These are phyloP conservation scores for Phallus indusiatus DNA, from an alignment of 768 basidiomycete genomes.

Conservation along the genomic window DNA sequence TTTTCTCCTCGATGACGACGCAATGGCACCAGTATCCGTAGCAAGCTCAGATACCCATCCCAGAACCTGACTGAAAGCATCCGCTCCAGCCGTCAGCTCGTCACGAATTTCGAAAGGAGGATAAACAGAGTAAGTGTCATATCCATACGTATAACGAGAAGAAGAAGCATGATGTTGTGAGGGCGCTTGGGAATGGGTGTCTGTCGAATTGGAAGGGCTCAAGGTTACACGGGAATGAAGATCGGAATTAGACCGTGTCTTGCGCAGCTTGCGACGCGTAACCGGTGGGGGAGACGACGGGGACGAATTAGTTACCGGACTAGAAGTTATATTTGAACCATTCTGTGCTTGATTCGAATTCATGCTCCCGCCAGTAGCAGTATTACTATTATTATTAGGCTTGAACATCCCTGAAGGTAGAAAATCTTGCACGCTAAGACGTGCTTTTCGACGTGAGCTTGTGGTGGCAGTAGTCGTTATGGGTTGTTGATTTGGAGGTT, in stretches of 20 bases:
- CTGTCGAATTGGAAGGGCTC: not conserved
- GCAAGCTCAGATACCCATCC: conserved; percentile 5
- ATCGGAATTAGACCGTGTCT: conserved; percentile 70
- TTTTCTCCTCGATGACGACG: not conserved
- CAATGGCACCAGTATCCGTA: not conserved
- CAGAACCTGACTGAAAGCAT: conserved; percentile 4
- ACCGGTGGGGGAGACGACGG: conserved; percentile 24
- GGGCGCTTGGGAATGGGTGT: not conserved
- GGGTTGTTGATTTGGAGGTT: conserved; percentile 25
- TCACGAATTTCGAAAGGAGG: conserved; percentile 1
- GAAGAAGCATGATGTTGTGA: not conserved
- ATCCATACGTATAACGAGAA: not conserved
- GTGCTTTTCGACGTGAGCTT: conserved; percentile 20
- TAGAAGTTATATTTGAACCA: not conserved
- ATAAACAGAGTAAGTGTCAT: not conserved
- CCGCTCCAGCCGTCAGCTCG: conserved; percentile 6
- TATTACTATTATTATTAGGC: conserved; percentile 18
- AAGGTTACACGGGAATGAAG: conserved; percentile 16
- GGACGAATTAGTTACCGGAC: conserved; percentile 13
- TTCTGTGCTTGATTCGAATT: conserved; percentile 10
- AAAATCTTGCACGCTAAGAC: conserved; percentile 60
- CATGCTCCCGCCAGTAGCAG: not conserved
- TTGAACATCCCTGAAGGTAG: conserved; percentile 42
- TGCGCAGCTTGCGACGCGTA: conserved; percentile 49
- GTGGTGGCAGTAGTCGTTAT: not conserved